Conservation (phyloP, 2,329 filamentous ascomycete genomes). For the Lachnellula subtilissima region DNA sequence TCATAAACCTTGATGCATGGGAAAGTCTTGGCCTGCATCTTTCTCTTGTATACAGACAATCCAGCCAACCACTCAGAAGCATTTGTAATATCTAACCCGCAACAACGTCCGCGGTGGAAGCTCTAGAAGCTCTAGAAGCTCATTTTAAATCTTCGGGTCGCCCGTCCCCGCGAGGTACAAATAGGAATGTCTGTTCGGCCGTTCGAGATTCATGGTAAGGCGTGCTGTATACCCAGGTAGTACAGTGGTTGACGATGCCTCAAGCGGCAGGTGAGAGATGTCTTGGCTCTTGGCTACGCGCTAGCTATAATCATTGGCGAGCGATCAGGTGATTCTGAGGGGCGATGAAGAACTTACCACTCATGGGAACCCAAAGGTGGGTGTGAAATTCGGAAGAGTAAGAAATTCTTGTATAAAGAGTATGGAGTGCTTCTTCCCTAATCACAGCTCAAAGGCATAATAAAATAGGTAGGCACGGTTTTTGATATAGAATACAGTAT, state of each 20-base stretch:
- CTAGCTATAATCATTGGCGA: too few relatives aligned
- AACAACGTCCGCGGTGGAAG: not conserved
- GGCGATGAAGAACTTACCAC: not conserved
- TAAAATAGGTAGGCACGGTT: constrained; percentile 1
- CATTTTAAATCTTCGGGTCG: not conserved
- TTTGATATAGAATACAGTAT: constrained; percentile 27
- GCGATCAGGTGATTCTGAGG: too few relatives aligned
- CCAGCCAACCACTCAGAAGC: not conserved
- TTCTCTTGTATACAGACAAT: too few relatives aligned
- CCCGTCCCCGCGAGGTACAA: not conserved
- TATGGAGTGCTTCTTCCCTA: not conserved
- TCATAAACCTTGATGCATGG: too few relatives aligned
- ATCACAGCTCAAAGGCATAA: not conserved
- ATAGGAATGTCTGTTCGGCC: not conserved
- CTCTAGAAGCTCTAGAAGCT: not conserved
- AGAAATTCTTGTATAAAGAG: too few relatives aligned
- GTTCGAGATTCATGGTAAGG: not conserved
- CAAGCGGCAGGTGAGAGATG: not conserved
- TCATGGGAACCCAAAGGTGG: not conserved
- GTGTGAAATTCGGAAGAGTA: too few relatives aligned
- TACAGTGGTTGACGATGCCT: not conserved
- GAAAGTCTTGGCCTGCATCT: too few relatives aligned
- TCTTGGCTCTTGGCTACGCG: constrained; percentile 1
- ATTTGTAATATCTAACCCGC: not conserved
- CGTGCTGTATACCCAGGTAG: not conserved